Percentiles rank a stretch among this genome's conserved stretches.
phyloP scores from a whole-genome alignment of 2,329 filamentous ascomycete genomes.

The Aspergillus sp. region DNA sequence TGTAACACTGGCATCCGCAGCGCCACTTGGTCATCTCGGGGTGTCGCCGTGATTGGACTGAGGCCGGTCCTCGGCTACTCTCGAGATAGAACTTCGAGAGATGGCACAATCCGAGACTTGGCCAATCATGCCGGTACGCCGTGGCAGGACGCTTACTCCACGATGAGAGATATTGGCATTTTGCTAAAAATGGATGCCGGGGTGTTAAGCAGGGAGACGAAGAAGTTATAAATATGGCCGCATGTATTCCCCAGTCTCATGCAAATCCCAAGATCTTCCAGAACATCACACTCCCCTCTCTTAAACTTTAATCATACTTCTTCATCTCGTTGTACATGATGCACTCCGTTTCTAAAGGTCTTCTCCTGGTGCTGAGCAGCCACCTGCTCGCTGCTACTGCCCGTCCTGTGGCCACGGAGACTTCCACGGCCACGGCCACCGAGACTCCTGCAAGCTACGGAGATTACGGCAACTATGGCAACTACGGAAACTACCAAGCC shows the following conservation, averaged over 20 bases:
- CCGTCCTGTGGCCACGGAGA: slow-evolving; percentile 7
- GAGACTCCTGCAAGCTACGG: slow-evolving; percentile 6
- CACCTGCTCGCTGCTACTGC: slow-evolving; percentile 15
- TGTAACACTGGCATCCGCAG: neutral
- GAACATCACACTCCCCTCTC: neutral
- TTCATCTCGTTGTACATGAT: neutral
- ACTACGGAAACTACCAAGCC: slow-evolving; percentile 4
- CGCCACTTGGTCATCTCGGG: neutral
- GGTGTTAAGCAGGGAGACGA: neutral
- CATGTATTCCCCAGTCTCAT: neutral
- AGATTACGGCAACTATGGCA: slow-evolving; percentile 21
- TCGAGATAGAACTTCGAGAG: neutral
- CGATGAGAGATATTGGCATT: neutral
- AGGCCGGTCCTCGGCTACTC: neutral
- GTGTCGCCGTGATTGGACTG: slow-evolving; percentile 1
- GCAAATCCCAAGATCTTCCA: neutral
- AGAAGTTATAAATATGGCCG: slow-evolving; percentile 6
- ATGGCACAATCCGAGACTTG: slow-evolving; percentile 11
- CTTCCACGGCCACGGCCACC: slow-evolving; percentile 4
- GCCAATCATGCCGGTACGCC: slow-evolving; percentile 1
- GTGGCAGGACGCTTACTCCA: neutral
- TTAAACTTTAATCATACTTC: neutral
- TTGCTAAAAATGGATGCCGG: neutral
- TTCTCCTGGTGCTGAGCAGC: slow-evolving; percentile 16
- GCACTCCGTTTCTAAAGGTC: slow-evolving; percentile 4